These are phyloP conservation scores for Sideroxylon spinosum DNA, from an alignment of 179 eudicot species.

Conservation along the genomic window DNA sequence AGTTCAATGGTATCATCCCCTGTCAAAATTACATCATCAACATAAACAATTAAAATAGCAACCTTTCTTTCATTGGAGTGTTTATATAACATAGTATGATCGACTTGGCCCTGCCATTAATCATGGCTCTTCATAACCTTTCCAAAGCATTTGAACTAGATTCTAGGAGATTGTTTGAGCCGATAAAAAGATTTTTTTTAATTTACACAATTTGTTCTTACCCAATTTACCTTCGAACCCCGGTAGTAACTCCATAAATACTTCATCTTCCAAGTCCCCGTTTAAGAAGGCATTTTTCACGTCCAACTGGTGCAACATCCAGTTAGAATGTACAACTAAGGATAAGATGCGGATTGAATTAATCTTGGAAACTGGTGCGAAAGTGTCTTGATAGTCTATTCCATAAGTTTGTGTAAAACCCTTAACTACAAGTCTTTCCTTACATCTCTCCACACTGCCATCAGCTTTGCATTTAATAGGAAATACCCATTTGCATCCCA, in stretches of 20 bases:
- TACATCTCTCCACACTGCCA: not conserved
- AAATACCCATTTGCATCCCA: not conserved
- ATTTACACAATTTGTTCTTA: not conserved
- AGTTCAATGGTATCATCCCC: not conserved
- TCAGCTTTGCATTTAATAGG: not conserved
- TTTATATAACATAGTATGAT: not conserved
- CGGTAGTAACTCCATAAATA: not conserved
- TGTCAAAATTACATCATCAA: not conserved
- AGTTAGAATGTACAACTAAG: not conserved
- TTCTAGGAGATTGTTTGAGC: not conserved
- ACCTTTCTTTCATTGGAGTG: not conserved
- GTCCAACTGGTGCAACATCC: not conserved
- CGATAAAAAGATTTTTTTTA: not conserved
- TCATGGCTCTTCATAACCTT: too few relatives aligned
- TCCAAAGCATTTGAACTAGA: too few relatives aligned
- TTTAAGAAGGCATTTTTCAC: conserved; percentile 4
- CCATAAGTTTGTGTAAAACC: not conserved
- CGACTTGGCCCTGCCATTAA: too few relatives aligned
- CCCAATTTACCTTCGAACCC: not conserved
- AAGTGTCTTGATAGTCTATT: not conserved
- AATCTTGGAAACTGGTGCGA: not conserved
- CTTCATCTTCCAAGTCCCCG: not conserved
- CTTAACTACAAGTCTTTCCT: not conserved
- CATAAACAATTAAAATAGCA: not conserved
- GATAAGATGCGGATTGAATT: not conserved